A percentile compares a stretch with the other conserved stretches of the same genome.
These are phyloP conservation scores for Zymoseptoria ardabiliae DNA, from an alignment of 2,329 filamentous ascomycete species.

Conservation along the genomic window DNA sequence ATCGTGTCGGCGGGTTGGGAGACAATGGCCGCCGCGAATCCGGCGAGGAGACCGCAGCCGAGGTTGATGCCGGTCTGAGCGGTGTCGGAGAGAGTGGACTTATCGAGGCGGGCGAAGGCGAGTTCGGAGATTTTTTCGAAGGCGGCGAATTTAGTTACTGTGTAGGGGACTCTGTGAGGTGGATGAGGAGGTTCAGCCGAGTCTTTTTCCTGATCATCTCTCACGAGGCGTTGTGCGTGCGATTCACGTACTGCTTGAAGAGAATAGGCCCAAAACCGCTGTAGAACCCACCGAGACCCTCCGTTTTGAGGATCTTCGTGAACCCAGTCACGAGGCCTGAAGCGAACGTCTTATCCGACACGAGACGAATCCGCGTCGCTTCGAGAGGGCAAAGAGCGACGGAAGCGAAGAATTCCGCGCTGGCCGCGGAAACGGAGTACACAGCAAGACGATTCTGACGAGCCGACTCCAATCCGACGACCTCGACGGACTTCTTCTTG, in stretches of 20 bases:
- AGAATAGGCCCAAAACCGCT: conserved; percentile 78
- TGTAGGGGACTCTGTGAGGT: conserved; percentile 65
- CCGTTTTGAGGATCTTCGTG: conserved; percentile 71
- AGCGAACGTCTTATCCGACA: conserved; percentile 79
- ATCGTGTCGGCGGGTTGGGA: conserved; percentile 85
- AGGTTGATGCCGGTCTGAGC: conserved; percentile 72
- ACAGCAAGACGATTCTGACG: conserved; percentile 66
- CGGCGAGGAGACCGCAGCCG: conserved; percentile 70
- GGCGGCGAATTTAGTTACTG: conserved; percentile 86
- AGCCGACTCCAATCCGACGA: conserved; percentile 65
- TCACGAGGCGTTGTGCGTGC: not conserved
- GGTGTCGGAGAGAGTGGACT: conserved; percentile 57
- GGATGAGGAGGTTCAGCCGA: not conserved
- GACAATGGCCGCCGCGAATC: conserved; percentile 75
- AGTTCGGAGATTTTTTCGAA: conserved; percentile 76
- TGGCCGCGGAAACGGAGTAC: conserved; percentile 58
- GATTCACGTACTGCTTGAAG: conserved; percentile 59
- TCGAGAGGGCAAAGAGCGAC: conserved; percentile 83
- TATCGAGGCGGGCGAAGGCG: conserved; percentile 60
- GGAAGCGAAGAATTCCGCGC: conserved; percentile 50
- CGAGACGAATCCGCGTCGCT: conserved; percentile 87
- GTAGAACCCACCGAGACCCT: conserved; percentile 83
- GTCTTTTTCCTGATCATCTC: not conserved
- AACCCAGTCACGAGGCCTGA: conserved; percentile 72
- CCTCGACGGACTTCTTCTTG: conserved; percentile 79